Evolutionary conservation across 305 asterid genomes (phyloP), one percentile per base, ranked within the genome.

Genomic region (Fraxinus sp.): DNA sequence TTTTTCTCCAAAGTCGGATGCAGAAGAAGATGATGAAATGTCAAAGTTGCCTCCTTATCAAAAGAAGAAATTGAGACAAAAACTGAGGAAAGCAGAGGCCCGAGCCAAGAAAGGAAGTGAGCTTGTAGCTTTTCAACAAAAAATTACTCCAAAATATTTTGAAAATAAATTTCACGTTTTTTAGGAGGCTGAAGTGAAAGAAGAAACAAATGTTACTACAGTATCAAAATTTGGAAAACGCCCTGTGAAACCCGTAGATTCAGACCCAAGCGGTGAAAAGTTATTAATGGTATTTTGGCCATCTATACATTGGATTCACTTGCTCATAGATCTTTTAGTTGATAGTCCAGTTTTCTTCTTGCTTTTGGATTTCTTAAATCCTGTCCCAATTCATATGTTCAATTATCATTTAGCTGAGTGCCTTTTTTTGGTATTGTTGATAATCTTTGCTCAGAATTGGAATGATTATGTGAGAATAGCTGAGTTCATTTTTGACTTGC

Each of bases 61-160:
- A 92, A 95, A 94, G 86, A 97, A 92, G 93, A 97, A 95, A 88
- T 85, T 97, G 89, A 92, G 91, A 90, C 98, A 97, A 87, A 97
- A 92, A 84, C 97, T 91, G 88, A 92, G 97, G 89, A 97, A 95
- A 88, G 98, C 99, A 35, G 98, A 93, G 87, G 98, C 98, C 73
- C 95, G 97, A 81, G 98, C 98, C 84, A 97, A 97, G 90, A 95
- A 95, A 87, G 98, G 92, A 90, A 84, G 43, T 10, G 20, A 57
- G 20, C 79, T 79, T 80, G 81, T 81, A 62, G 86, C 77, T 80
- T 82, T 68, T 75, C 62, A 71, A 46, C 49, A 28, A 75, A 52
- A 70, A 39, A 16, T 83, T 28, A 39, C 64, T 75, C 84, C 52
- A 71, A 73, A 22, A 78, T 26, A 39, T 70, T 79, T 80, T 26